Base-by-base conservation (phyloP, 345 rosid species). In the Pseudoturritis turrita region DNA sequence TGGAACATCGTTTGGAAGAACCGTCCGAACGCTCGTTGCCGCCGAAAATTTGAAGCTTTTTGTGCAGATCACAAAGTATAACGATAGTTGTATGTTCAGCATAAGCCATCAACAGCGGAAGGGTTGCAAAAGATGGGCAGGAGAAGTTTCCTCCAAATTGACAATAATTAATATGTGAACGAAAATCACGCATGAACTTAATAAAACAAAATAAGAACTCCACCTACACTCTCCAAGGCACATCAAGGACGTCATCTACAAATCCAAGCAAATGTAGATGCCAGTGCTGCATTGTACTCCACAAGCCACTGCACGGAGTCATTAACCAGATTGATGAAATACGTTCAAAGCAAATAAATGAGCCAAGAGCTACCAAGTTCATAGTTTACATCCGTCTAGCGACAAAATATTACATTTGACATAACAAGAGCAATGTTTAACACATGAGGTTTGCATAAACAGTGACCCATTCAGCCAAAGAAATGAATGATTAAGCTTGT, bases 211-310 rank as follows among this genome's bases (percentile, higher is more conserved):
- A 56, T 33, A 46, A 44, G 80, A 78, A 73, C 45, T 33, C 46
- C 80, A 83, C 99, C 86, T 84, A 95, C 99, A 91, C 99, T 86
- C 99, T 95, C 98, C 98, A 95, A 44, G 99, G 97, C 54, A 95
- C 84, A 86, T 89, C 96, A 73, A 91, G 90, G 77, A 95, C 99
- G 77, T 95, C 98, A 72, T 95, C 99, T 43, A 87, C 86, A 69
- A 91, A 91, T 36, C 98, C 99, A 65, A 95, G 98, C 82, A 95
- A 83, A 95, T 95, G 85, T 88, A 75, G 91, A 95, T 70, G 94
- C 94, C 65, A 95, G 73, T 7, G 97, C 99, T 39, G 98, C 98
- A 85, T 91, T 89, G 70, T 95, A 95, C 87, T 89, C 98, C 10
- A 91, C 97, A 75, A 95, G 96, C 99, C 99, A 95, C 97, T 95